phyloP scores from a whole-genome alignment of 495 filamentous ascomycete genomes.

The Margaritispora aquatica region DNA sequence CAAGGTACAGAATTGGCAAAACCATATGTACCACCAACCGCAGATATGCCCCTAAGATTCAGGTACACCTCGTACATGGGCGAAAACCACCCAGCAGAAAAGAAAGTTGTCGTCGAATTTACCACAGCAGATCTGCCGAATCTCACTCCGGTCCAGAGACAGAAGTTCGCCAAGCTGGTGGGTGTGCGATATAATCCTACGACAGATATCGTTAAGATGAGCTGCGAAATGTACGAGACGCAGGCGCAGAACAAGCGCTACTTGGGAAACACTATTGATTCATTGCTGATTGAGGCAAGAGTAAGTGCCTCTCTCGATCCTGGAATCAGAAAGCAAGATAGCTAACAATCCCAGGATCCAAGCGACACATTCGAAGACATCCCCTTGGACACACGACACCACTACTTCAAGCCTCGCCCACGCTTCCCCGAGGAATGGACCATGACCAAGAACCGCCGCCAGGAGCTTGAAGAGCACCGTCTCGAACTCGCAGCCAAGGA shows the following conservation, averaged over 20 bases:
- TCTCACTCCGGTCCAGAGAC: conserved; percentile 58
- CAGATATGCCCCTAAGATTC: conserved; percentile 71
- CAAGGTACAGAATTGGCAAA: conserved; percentile 62
- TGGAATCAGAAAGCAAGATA: neutral
- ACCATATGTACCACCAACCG: conserved; percentile 67
- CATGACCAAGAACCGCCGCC: conserved; percentile 62
- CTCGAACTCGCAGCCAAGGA: conserved; percentile 41
- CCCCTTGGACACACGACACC: conserved; percentile 84
- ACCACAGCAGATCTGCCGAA: conserved; percentile 58
- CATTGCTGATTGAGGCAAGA: conserved; percentile 69
- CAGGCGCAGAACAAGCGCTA: conserved; percentile 96
- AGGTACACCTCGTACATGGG: conserved; percentile 97
- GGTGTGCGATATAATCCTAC: conserved; percentile 88
- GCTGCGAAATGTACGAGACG: conserved; percentile 79
- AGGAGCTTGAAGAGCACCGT: conserved; percentile 55
- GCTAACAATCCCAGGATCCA: conserved; percentile 41
- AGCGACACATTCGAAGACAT: conserved; percentile 82
- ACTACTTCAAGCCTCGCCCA: conserved; percentile 60
- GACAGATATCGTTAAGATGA: conserved; percentile 80
- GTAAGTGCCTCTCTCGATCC: conserved; percentile 30
- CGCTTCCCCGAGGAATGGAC: conserved; percentile 79
- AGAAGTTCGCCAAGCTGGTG: conserved; percentile 81
- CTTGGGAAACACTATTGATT: conserved; percentile 69
- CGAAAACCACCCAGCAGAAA: conserved; percentile 82
- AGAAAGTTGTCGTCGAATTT: conserved; percentile 92